Evolutionary conservation across 73 alveolate genomes (phyloP).

Genomic region (Paramecium pentaurelia): DNA sequence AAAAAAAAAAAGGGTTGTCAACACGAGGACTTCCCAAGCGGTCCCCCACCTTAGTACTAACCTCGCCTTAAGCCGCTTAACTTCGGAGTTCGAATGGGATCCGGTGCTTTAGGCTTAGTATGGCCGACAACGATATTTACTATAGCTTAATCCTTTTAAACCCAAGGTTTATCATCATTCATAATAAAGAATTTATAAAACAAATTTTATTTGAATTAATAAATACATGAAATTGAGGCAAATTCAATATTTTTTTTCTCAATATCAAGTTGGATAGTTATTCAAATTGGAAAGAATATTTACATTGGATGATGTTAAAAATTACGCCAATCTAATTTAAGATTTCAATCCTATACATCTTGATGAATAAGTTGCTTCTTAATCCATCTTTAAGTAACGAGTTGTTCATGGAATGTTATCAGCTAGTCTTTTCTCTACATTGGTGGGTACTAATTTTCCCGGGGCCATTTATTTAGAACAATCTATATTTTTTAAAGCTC

Average conservation of each 20-base stretch:
- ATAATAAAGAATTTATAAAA: not conserved
- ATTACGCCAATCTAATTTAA: not conserved
- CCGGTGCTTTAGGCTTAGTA: slow-evolving; percentile 99
- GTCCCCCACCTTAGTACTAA: slow-evolving; percentile 99
- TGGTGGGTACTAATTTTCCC: not conserved
- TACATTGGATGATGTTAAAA: not conserved
- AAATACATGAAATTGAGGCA: not conserved
- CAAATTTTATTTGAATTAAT: not conserved
- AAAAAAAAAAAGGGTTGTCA: slow-evolving; percentile 71
- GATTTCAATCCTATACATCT: slow-evolving; percentile 22
- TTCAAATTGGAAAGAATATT: not conserved
- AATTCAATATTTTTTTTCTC: not conserved
- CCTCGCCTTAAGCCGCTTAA: slow-evolving; percentile 99
- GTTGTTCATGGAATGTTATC: slow-evolving; percentile 18
- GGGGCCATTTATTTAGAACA: not conserved
- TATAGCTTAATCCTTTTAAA: not conserved
- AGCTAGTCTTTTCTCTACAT: not conserved
- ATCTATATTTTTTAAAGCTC: not conserved
- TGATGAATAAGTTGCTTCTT: not conserved
- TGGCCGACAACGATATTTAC: slow-evolving; percentile 92
- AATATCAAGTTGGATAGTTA: not conserved
- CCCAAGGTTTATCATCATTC: not conserved
- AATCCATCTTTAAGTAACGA: slow-evolving; percentile 8
- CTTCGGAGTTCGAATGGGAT: slow-evolving; percentile 99
- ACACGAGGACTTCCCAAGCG: slow-evolving; percentile 99